phyloP scores from a whole-genome alignment of 495 filamentous ascomycete species.

The Cercophora newfieldiana region DNA sequence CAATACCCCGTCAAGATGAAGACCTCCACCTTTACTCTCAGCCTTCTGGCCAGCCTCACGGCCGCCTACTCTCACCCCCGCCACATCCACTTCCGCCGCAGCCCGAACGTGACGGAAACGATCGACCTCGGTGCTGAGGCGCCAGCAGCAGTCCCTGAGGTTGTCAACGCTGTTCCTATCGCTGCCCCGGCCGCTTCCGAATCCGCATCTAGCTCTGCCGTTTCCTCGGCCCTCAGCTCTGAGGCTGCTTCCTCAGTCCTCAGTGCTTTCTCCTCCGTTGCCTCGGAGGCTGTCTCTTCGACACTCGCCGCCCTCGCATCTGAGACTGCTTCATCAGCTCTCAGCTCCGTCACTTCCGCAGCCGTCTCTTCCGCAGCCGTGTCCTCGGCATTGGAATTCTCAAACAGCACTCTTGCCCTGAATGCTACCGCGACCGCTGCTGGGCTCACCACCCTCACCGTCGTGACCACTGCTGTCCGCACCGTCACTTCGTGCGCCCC shows the following conservation, averaged over 20 bases:
- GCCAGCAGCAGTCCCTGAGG: background rate
- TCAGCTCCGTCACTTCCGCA: no score
- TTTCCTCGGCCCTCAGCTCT: constrained; percentile 33
- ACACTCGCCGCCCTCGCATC: constrained; percentile 41
- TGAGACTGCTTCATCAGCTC: background rate
- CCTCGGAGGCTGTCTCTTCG: constrained; percentile 22
- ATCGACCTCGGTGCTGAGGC: background rate
- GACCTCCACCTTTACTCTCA: constrained; percentile 42
- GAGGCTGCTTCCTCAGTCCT: constrained; percentile 8
- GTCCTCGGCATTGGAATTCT: constrained; percentile 23
- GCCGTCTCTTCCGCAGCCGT: constrained; percentile 13
- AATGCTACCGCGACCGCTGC: constrained; percentile 15
- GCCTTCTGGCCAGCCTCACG: constrained; percentile 47
- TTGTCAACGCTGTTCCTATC: background rate
- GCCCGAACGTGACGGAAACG: constrained; percentile 38
- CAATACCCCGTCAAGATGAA: constrained; percentile 46
- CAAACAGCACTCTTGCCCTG: constrained; percentile 11
- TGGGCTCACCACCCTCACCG: constrained; percentile 46
- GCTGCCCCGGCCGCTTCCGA: constrained; percentile 39
- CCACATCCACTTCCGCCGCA: constrained; percentile 40
- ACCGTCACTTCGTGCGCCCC: constrained; percentile 65
- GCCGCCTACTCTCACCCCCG: constrained; percentile 44
- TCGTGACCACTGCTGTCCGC: constrained; percentile 56
- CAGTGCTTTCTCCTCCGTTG: background rate
- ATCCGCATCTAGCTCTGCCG: background rate